Conservation (phyloP, 371 early-diverging fungal genomes). For the Globomyces sp. region DNA sequence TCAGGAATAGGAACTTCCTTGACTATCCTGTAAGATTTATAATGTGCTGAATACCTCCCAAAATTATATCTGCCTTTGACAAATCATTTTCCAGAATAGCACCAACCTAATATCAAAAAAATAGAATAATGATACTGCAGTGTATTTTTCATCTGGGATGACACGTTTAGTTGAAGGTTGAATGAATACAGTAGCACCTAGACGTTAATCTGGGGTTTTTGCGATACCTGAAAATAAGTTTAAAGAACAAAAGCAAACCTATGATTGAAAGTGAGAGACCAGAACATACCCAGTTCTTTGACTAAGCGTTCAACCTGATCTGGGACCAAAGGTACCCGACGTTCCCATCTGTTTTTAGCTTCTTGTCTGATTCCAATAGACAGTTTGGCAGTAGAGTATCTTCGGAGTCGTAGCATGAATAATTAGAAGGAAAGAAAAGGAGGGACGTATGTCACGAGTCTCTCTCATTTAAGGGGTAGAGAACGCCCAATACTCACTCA, state of each 20-base stretch:
- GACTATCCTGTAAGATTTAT: constrained; percentile 41
- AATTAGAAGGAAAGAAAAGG: not conserved
- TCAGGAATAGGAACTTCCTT: constrained; percentile 91
- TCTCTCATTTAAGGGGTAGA: no score
- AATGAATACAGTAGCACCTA: constrained; percentile 74
- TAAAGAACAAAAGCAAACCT: no score
- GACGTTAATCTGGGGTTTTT: no score
- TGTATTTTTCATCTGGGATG: constrained; percentile 77
- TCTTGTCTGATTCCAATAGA: constrained; percentile 87
- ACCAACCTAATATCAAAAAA: constrained; percentile 63
- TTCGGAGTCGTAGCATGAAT: constrained; percentile 6
- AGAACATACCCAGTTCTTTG: constrained; percentile 53
- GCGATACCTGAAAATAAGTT: no score
- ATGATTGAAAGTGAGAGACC: no score
- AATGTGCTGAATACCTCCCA: constrained; percentile 52
- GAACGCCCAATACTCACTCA: no score
- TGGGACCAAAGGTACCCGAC: constrained; percentile 71
- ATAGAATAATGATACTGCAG: constrained; percentile 49
- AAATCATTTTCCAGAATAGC: constrained; percentile 87
- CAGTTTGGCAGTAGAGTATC: constrained; percentile 17
- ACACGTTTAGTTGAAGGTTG: constrained; percentile 93
- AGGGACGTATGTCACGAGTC: no score
- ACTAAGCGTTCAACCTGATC: constrained; percentile 70
- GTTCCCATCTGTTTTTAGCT: constrained; percentile 95
- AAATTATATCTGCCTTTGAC: constrained; percentile 81